Evolutionary conservation across 2,329 filamentous ascomycete species (phyloP).

Genomic region (Colletotrichum higginsianum): DNA sequence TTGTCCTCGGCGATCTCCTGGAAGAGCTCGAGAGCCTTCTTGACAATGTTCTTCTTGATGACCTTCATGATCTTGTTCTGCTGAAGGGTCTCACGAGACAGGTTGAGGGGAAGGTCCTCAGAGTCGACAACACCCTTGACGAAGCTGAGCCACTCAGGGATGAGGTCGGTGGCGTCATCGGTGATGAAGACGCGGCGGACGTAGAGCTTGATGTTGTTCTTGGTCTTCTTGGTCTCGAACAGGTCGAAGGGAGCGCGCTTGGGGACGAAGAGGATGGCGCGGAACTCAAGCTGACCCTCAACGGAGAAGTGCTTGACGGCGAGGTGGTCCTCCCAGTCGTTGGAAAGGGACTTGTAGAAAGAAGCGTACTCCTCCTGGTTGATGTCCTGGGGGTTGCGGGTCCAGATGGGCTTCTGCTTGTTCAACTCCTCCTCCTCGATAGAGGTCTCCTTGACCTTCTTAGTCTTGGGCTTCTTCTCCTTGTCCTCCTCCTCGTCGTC

Average conservation of each 20-base stretch:
- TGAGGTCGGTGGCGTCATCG: slow-evolving; percentile 98
- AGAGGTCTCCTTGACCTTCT: slow-evolving; percentile 99
- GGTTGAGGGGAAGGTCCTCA: slow-evolving; percentile 98
- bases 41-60: slow-evolving; percentile 99
- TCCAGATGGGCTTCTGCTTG: slow-evolving; percentile 99
- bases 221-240: slow-evolving; percentile 99
- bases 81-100: slow-evolving; percentile 99
- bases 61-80: slow-evolving; percentile 99
- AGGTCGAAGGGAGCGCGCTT: slow-evolving; percentile 99
- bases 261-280: slow-evolving; percentile 98
- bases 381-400: slow-evolving; percentile 96
- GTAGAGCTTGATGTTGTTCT: slow-evolving; percentile 99
- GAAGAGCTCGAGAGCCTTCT: slow-evolving; percentile 99
- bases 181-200: slow-evolving; percentile 99
- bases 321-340: slow-evolving; percentile 99
- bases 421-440: slow-evolving; percentile 99
- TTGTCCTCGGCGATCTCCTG: slow-evolving; percentile 99
- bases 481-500: slow-evolving; percentile 87
- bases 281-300: slow-evolving; percentile 99
- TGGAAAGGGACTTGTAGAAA: slow-evolving; percentile 99
- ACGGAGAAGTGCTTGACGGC: slow-evolving; percentile 99
- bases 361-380: slow-evolving; percentile 95
- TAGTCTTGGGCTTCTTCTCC: slow-evolving; percentile 97
- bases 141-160: slow-evolving; percentile 99
- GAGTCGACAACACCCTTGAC: slow-evolving; percentile 99